phyloP scores from a whole-genome alignment of 2,329 filamentous ascomycete species.

The Colletotrichum spaethianum region DNA sequence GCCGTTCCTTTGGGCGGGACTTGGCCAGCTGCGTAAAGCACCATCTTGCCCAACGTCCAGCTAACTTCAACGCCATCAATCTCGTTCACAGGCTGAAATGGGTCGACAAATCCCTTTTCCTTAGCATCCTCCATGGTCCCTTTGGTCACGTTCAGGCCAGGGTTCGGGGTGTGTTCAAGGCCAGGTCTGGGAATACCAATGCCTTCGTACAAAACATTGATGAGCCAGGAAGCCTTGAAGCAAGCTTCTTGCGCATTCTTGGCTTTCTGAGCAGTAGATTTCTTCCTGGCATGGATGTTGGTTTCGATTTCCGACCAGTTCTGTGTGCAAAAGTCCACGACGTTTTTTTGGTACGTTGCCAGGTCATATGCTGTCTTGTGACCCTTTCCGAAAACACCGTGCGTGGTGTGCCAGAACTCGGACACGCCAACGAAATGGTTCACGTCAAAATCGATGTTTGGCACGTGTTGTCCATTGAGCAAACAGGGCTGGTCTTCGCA shows the following conservation, averaged over 20 bases:
- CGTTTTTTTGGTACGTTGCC: conserved; percentile 87
- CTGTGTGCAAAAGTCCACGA: conserved; percentile 86
- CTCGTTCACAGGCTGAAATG: conserved; percentile 94
- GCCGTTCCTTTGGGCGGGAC: conserved; percentile 73
- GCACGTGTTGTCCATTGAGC: conserved; percentile 91
- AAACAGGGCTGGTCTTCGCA: conserved; percentile 89
- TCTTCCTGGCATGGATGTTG: conserved; percentile 76
- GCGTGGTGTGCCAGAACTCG: conserved; percentile 99
- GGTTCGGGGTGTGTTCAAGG: conserved; percentile 72
- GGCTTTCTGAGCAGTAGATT: conserved; percentile 82
- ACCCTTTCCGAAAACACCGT: conserved; percentile 87
- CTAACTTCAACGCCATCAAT: conserved; percentile 93
- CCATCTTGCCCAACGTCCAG: conserved; percentile 97
- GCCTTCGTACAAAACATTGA: conserved; percentile 95
- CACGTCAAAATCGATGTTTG: conserved; percentile 95
- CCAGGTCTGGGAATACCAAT: conserved; percentile 93
- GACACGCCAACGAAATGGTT: conserved; percentile 99
- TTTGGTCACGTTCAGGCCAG: conserved; percentile 79
- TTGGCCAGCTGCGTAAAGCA: conserved; percentile 93
- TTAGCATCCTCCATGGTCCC: conserved; percentile 78
- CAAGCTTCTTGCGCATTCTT: conserved; percentile 89
- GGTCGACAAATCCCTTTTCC: conserved; percentile 81
- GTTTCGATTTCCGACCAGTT: conserved; percentile 84
- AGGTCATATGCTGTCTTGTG: conserved; percentile 87
- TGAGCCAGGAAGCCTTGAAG: conserved; percentile 98